Evolutionary conservation across 148 eudicot species (phyloP), one percentile per base, ranked within the genome.

Genomic region (Euryodendron excelsum): DNA sequence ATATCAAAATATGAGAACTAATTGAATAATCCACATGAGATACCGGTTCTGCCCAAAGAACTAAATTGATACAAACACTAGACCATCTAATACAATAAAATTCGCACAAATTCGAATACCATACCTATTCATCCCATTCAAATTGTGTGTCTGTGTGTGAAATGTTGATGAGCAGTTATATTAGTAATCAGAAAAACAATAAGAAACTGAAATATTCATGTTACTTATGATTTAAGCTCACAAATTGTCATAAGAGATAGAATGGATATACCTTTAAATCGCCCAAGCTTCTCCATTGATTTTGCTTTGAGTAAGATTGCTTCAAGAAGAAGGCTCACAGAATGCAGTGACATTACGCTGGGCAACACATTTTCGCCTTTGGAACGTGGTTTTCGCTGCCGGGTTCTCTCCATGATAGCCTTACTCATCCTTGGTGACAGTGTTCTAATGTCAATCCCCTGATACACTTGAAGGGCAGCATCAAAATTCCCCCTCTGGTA

Each of bases 391-490:
- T 88, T 93, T 31, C 84, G 45, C 31, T 77, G 85, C 77, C 82
- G 84, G 12, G 89, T 88, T 60, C 91, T 91, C 86, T 88, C 93
- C 13, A 83, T 66, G 60, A 96, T 93, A 44, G 97, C 92, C 74
- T 76, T 87, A 12, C 81, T 83, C 90, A 96, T 91, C 70, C 89
- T 87, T 14, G 91, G 84, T 15, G 89, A 84, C 72, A 96, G 77
- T 65, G 73, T 87, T 61, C 74, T 85, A 55, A 93, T 88, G 79
- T 93, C 99, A 80, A 96, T 96, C 84, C 99, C 98, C 69, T 91
- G 88, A 68, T 93, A 96, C 21, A 96, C 92, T 80, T 96, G 94
- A 77, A 96, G 88, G 59, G 99, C 98, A 72, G 92, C 99, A 86
- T 87, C 96, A 69, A 88, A 90, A 68, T 93, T 96, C 64, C 93